Evolutionary conservation across 2,329 filamentous ascomycete genomes (phyloP), one percentile per base, ranked within the genome.

Genomic region (Colletotrichum aenigma): DNA sequence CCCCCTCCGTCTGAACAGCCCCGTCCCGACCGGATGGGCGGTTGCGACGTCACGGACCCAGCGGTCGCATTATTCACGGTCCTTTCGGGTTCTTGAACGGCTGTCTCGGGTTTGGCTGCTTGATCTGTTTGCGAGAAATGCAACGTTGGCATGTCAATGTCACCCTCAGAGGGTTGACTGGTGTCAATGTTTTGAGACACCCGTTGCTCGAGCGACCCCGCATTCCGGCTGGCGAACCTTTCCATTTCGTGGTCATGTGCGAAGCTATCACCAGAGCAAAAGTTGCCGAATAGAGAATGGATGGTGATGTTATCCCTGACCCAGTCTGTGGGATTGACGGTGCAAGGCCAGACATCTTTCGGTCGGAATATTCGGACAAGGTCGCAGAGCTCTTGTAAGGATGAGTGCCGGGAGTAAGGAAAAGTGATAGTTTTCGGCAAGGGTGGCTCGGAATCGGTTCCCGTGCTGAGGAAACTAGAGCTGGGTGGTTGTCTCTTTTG

Each of bases 351-450:
- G 3, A 98, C 87, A 79, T 98, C 95, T 61, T 86, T 91, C 0
- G 96, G 96, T 32, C 86, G 90, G 79, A 98, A 94, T 0, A 88
- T 87, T 4, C 87, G 82, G 1, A 98, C 88, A 1, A 98, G 85
- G 69, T 92, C 85, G 77, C 95, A 94, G 4, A 98, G 89, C 82
- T 98, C 96, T 0, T 88, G 86, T 76, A 97, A 96, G 0, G 95
- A 98, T 0, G 96, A 97, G 83, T 98, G 96, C 1, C 96, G 91
- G 1, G 96, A 96, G 81, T 96, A 98, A 0, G 96, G 95, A 78
- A 98, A 98, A 0, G 82, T 85, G 4, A 93, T 90, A 0, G 80
- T 80, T 15, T 79, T 85, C 0, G 88, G 85, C 3, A 90, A 80
- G 0, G 43, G 12, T 2, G 72, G 71, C 1, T 62, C 28, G 8